These are phyloP conservation scores for Arabidopsis arenosa DNA, from an alignment of 345 rosid genomes.

Conservation along the genomic window DNA sequence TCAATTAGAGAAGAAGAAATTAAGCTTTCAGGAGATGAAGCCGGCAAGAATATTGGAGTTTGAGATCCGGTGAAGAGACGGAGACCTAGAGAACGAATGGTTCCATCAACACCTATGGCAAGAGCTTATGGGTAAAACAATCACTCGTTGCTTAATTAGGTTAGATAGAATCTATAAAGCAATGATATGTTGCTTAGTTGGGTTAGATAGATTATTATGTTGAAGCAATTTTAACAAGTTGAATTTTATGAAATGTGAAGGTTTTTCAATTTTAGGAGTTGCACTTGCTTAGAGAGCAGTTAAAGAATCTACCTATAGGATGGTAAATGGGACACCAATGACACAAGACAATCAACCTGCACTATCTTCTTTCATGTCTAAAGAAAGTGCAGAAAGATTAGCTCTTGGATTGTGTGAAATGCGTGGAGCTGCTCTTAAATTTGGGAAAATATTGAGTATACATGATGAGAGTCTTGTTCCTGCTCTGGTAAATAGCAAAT, in stretches of 20 bases:
- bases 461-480: constrained; percentile 98
- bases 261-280: constrained; percentile 97
- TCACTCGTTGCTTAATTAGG: too few relatives aligned
- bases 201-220: too few relatives aligned
- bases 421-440: constrained; percentile 98
- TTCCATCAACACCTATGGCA: too few relatives aligned
- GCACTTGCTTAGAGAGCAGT: constrained; percentile 96
- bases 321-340: constrained; percentile 67
- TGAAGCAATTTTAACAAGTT: background rate
- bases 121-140: too few relatives aligned
- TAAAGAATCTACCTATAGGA: constrained; percentile 88
- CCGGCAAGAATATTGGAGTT: too few relatives aligned
- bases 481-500: constrained; percentile 60
- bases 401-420: constrained; percentile 90
- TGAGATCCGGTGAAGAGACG: too few relatives aligned
- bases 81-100: too few relatives aligned
- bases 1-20: too few relatives aligned
- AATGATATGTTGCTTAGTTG: too few relatives aligned
- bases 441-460: constrained; percentile 97
- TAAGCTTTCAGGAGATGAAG: too few relatives aligned
- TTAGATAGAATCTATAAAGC: too few relatives aligned
- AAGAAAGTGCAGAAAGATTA: constrained; percentile 91
- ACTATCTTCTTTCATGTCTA: constrained; percentile 72
- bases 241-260: constrained; percentile 58
- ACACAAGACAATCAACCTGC: constrained; percentile 66